phyloP scores from a whole-genome alignment of 495 filamentous ascomycete species.

The Massariosphaeria phaeospora region DNA sequence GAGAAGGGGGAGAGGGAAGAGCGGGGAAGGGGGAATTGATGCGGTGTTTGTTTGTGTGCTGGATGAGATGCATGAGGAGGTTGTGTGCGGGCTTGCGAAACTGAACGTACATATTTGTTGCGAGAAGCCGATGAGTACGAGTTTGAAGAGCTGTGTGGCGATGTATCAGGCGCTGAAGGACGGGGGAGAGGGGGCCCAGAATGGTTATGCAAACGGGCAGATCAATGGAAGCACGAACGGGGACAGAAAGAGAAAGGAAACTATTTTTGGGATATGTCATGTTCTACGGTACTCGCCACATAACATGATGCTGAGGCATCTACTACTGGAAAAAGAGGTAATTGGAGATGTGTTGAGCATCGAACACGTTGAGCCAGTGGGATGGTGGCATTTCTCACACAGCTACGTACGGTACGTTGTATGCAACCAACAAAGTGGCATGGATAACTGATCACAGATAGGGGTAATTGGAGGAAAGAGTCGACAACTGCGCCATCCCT shows the following conservation, averaged over 20 bases:
- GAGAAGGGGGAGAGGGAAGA: conserved; percentile 43
- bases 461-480: conserved; percentile 87
- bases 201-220: conserved; percentile 3
- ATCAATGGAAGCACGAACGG: conserved; percentile 33
- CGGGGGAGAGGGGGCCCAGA: conserved; percentile 18
- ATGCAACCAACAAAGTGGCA: background rate
- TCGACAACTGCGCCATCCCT: conserved; percentile 67
- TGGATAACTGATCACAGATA: conserved; percentile 16
- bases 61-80: conserved; percentile 79
- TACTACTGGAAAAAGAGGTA: conserved; percentile 64
- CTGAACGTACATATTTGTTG: conserved; percentile 74
- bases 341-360: conserved; percentile 85
- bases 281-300: conserved; percentile 70
- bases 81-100: conserved; percentile 63
- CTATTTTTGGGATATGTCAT: conserved; percentile 72
- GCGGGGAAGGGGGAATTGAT: conserved; percentile 51
- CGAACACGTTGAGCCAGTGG: conserved; percentile 89
- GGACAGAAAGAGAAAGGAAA: conserved; percentile 13
- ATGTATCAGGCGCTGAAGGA: conserved; percentile 59
- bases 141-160: conserved; percentile 64
- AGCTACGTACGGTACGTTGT: conserved; percentile 68
- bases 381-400: conserved; percentile 95
- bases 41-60: conserved; percentile 83
- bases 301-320: conserved; percentile 74
- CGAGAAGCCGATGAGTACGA: conserved; percentile 88